Conservation (phyloP, 257 asterid species). For the Nicotiana undulata region DNA sequence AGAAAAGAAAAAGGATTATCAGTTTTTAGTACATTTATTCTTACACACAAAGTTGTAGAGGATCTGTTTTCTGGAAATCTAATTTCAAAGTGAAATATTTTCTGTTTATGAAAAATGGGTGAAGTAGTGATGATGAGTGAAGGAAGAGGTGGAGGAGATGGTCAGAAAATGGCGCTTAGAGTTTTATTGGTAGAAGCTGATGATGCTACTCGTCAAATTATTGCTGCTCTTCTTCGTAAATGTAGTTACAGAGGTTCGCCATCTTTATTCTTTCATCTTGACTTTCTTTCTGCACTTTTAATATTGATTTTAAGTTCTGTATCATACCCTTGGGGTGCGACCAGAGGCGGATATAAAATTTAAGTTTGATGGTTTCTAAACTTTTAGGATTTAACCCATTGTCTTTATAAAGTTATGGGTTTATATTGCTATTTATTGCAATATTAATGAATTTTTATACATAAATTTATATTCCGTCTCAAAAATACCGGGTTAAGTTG, state of each 20-base stretch:
- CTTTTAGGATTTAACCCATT: no score
- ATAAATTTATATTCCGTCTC: no score
- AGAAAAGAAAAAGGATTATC: not conserved
- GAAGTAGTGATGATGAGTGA: conserved; percentile 47
- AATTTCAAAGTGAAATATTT: not conserved
- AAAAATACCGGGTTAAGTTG: no score
- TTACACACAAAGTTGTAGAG: no score
- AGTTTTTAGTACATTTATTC: no score
- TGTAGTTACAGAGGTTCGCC: conserved; percentile 59
- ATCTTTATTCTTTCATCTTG: no score
- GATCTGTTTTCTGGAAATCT: not conserved
- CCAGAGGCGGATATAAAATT: no score
- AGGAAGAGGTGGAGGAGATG: conserved; percentile 14
- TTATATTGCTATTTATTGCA: no score
- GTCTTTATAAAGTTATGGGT: no score
- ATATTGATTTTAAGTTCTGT: not conserved
- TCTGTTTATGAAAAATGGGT: conserved; percentile 33
- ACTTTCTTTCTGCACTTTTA: not conserved
- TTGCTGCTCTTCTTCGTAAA: conserved; percentile 88
- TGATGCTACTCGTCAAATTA: conserved; percentile 90
- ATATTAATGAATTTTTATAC: no score
- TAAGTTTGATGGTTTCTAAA: no score
- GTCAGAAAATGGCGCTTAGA: conserved; percentile 45
- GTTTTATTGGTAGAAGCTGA: conserved; percentile 90
- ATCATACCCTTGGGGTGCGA: no score